Evolutionary conservation across 371 early-diverging fungal genomes (phyloP), one percentile per base, ranked within the genome.

Genomic region (Caulochytrium protostelioides): DNA sequence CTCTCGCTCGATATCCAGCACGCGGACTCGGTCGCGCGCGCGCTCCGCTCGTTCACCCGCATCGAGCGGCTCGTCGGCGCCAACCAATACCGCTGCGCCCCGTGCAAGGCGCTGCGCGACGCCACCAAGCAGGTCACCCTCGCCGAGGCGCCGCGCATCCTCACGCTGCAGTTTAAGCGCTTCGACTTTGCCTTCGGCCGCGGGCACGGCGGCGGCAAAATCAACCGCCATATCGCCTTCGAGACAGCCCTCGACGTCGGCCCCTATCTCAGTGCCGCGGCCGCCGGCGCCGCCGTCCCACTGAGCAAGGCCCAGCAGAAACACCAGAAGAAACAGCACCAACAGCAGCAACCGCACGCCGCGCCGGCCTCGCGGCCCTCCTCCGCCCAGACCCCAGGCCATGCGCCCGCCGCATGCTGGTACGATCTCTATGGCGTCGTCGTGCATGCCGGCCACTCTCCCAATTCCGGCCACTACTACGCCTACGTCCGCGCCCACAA

Each of bases 51-150:
- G 14, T 87, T 70, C 47, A 73, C 67, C 34, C 65, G 60, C n/a
- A 48, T 67, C 1, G 80, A 78, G 33, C 32, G 38, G 21, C 57
- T 79, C 30, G 39, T 37, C 30, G 62, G 57, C 39, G 49, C 45
- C 38, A 77, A 76, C 38, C 55, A 62, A 37, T 79, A 76, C 55
- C 49, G 54, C 21, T 79, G 80, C 48, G 63, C 65, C 29, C 62
- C 59, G 66, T 86, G 89, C 53, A 64, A 70, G 29, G 50, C 57
- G 22, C 60, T 65, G 4, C 66, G 65, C 0, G 71, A 73, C 36
- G 89, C 85, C 1, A 56, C 62, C 22, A 85, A 85, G 46, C 71
- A 71, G 44, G 67, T 83, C 65, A 71, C 76, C 0, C 58, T 85
- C 8, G 53, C 65, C 31, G 50, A 65, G 13, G 54, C 76, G 13